Evolutionary conservation across 768 basidiomycete species (phyloP).

Genomic region (Sporobolomyces roseus): DNA sequence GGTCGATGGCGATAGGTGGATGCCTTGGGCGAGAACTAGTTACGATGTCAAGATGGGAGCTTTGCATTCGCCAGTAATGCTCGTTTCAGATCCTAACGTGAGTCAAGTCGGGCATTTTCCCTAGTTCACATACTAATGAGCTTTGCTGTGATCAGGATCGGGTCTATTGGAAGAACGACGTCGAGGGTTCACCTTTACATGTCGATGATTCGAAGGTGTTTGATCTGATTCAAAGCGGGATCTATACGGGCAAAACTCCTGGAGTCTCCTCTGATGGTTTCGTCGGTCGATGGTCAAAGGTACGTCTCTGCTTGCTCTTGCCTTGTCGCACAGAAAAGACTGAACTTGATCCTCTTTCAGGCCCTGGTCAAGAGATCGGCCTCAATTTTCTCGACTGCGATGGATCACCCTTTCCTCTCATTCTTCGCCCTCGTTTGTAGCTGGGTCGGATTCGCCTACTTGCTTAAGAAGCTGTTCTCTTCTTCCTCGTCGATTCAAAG

Average conservation of each 20-base stretch:
- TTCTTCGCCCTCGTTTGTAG: constrained; percentile 1
- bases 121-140: neutral
- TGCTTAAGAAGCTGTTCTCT: constrained; percentile 2
- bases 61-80: constrained; percentile 41
- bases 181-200: constrained; percentile 12
- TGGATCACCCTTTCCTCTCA: constrained; percentile 16
- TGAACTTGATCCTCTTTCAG: neutral
- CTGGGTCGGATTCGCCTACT: constrained; percentile 5
- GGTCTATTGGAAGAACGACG: constrained; percentile 22
- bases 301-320: neutral
- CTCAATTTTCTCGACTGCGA: neutral
- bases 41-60: constrained; percentile 61
- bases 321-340: neutral
- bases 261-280: constrained; percentile 7
- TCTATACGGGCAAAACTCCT: constrained; percentile 2
- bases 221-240: constrained; percentile 29
- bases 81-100: constrained; percentile 39
- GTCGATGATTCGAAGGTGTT: neutral
- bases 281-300: constrained; percentile 21
- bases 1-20: constrained; percentile 77
- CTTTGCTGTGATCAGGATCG: constrained; percentile 7
- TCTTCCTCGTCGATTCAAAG: neutral
- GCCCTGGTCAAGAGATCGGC: neutral
- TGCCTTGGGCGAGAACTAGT: constrained; percentile 84
- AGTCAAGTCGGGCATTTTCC: neutral